Percentiles rank a stretch among this genome's conserved stretches.
Evolutionary conservation across 306 rosid genomes (phyloP).

Genomic region (Prunus campanulata): DNA sequence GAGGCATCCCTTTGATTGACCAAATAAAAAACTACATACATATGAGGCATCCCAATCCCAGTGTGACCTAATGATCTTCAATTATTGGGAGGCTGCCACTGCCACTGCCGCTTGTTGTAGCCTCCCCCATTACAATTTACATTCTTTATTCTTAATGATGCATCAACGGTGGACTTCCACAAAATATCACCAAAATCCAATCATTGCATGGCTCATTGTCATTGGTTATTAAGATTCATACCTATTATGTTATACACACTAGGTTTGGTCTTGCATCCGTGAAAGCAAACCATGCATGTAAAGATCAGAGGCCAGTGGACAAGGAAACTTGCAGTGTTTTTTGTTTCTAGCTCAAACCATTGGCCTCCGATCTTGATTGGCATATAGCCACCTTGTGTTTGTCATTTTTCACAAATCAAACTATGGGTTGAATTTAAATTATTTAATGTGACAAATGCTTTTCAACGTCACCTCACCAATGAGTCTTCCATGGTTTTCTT

Average conservation of each 20-base stretch:
- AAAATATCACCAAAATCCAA: not conserved
- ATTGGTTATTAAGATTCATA: not conserved
- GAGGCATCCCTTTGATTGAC: not conserved
- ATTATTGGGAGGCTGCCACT: not conserved
- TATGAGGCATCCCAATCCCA: not conserved
- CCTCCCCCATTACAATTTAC: not conserved
- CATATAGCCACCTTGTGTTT: not conserved
- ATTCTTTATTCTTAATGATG: not conserved
- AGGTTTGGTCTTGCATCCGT: not conserved
- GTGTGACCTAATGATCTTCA: not conserved
- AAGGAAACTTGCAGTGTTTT: not conserved
- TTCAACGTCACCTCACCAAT: no score
- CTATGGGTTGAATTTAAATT: not conserved
- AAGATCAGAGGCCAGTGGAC: not conserved
- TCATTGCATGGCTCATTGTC: not conserved
- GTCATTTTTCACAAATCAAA: not conserved
- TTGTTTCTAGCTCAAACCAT: not conserved
- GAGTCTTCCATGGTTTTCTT: not conserved
- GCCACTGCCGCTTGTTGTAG: not conserved
- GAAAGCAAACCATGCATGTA: not conserved
- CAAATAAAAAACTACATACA: not conserved
- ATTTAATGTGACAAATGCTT: not conserved
- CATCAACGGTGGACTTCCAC: not conserved
- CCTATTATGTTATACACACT: not conserved
- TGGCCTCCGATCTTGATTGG: constrained; percentile 5